Evolutionary conservation across 2,329 filamentous ascomycete species (phyloP).

Genomic region (Alternaria rosae): DNA sequence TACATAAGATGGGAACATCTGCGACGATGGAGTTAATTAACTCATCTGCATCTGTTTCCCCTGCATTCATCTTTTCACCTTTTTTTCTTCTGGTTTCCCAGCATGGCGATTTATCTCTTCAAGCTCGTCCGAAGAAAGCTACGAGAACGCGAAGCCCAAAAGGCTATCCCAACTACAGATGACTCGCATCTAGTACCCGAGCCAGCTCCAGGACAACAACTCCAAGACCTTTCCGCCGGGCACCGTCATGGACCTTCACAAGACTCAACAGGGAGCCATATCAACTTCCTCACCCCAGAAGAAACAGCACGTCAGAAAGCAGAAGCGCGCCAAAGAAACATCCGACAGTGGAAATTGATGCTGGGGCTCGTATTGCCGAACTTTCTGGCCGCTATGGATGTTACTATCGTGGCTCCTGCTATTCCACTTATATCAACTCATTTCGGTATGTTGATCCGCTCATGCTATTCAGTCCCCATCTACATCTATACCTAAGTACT

Average conservation of each 20-base stretch:
- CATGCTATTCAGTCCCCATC: neutral
- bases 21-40: neutral
- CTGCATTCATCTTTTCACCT: neutral
- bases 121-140: constrained; percentile 36
- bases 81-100: neutral
- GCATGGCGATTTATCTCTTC: constrained; percentile 38
- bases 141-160: constrained; percentile 29
- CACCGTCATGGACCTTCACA: neutral
- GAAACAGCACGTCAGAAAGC: constrained; percentile 20
- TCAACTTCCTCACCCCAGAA: constrained; percentile 18
- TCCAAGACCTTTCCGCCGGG: neutral
- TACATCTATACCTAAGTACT: constrained; percentile 5
- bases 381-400: constrained; percentile 68
- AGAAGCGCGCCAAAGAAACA: constrained; percentile 29
- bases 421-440: constrained; percentile 69
- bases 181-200: constrained; percentile 35
- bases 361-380: constrained; percentile 67
- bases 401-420: constrained; percentile 69
- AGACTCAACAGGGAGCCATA: constrained; percentile 7
- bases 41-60: neutral
- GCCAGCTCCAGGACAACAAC: neutral
- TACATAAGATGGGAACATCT: constrained; percentile 15
- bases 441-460: constrained; percentile 59
- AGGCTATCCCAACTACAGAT: constrained; percentile 30
- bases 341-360: constrained; percentile 67